Evolutionary conservation across 2,329 filamentous ascomycete genomes (phyloP).

Genomic region (Elsinoe arachidis): DNA sequence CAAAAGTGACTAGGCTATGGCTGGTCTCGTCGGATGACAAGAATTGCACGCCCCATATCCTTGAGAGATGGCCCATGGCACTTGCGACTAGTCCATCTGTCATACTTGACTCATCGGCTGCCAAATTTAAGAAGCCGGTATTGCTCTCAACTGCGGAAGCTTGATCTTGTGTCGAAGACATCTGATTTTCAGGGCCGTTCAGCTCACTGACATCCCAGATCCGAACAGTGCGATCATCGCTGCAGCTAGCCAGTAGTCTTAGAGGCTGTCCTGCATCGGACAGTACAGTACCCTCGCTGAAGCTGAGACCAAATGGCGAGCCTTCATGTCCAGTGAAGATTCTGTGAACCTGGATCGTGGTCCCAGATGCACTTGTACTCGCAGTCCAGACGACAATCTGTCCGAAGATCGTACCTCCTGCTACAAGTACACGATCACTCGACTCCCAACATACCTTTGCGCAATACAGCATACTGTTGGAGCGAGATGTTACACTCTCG

Average conservation of each 20-base stretch:
- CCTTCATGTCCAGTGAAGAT: conserved; percentile 70
- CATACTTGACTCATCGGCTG: conserved; percentile 18
- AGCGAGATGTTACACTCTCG: conserved; percentile 38
- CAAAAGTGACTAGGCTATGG: conserved; percentile 69
- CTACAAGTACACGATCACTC: conserved; percentile 57
- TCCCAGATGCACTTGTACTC: conserved; percentile 22
- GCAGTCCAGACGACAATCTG: conserved; percentile 88
- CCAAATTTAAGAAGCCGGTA: conserved; percentile 33
- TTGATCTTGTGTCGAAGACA: conserved; percentile 15
- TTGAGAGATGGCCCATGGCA: conserved; percentile 76
- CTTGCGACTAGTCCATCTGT: conserved; percentile 48
- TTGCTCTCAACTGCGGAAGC: conserved; percentile 21
- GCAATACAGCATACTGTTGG: conserved; percentile 80
- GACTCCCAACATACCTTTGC: conserved; percentile 62
- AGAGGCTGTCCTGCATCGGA: conserved; percentile 31
- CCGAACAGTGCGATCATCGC: conserved; percentile 83
- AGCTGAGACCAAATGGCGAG: conserved; percentile 81
- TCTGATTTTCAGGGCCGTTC: conserved; percentile 19
- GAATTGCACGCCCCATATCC: conserved; percentile 69
- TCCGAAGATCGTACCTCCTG: conserved; percentile 87
- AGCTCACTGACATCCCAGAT: conserved; percentile 73
- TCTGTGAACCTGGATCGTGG: conserved; percentile 40
- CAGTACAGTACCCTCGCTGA: conserved; percentile 51
- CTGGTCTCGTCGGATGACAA: conserved; percentile 24
- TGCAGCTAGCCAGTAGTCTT: conserved; percentile 79